Conservation (phyloP, 2,329 filamentous ascomycete genomes). For the Cordyceps fumosorosea region DNA sequence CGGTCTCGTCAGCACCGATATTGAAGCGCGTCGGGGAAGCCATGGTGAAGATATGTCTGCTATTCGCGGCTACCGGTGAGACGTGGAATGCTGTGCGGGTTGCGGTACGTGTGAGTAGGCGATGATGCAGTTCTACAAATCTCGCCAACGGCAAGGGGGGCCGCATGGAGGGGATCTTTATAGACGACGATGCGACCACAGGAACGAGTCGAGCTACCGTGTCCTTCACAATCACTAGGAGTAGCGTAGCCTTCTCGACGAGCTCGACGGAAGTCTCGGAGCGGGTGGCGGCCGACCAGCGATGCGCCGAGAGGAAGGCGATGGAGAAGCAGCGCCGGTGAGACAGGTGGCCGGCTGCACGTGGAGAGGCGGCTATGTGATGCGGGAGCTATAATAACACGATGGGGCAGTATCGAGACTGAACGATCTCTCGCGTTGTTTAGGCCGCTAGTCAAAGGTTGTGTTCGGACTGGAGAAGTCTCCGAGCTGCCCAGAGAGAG, state of each 20-base stretch:
- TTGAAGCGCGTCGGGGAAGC: conserved; percentile 42
- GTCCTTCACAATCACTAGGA: not conserved
- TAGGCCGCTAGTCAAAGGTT: not conserved
- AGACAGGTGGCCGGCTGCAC: not conserved
- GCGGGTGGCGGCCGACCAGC: not conserved
- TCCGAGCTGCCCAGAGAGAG: not conserved
- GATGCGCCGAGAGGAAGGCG: not conserved
- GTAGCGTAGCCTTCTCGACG: not conserved
- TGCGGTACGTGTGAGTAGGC: not conserved
- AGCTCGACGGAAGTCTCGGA: not conserved
- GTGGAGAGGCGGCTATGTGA: not conserved
- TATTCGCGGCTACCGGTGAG: not conserved
- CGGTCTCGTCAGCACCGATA: conserved; percentile 42
- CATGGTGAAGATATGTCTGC: conserved; percentile 26
- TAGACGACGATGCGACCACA: not conserved
- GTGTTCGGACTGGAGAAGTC: not conserved
- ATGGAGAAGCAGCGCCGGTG: not conserved
- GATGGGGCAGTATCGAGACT: not conserved
- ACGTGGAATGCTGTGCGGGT: not conserved
- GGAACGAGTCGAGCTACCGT: not conserved
- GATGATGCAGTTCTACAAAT: not conserved
- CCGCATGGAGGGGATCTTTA: not conserved
- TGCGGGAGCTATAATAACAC: not conserved
- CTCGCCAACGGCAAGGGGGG: not conserved
- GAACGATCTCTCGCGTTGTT: not conserved